Evolutionary conservation across 805 yeast genomes (phyloP).

Genomic region (Wickerhamomyces pijperi): DNA sequence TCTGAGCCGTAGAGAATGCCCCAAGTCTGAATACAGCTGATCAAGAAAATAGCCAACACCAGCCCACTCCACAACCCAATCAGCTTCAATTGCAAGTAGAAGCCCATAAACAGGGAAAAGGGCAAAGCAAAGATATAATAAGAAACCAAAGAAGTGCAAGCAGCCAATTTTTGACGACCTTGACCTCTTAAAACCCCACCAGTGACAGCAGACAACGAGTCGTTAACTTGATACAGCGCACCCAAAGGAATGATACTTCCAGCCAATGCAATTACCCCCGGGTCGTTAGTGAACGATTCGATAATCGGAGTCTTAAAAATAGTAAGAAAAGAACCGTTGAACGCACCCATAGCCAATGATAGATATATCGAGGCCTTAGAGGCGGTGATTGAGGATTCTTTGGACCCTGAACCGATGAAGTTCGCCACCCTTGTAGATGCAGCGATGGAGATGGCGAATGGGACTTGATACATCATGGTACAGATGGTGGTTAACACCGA

Average conservation of each 20-base stretch:
- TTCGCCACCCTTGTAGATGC: constrained; percentile 71
- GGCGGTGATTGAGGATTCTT: constrained; percentile 32
- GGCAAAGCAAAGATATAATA: constrained; percentile 55
- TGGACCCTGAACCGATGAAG: constrained; percentile 54
- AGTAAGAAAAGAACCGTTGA: constrained; percentile 36
- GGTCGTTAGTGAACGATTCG: constrained; percentile 48
- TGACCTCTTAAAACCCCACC: constrained; percentile 75
- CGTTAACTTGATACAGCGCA: constrained; percentile 61
- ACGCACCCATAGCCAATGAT: constrained; percentile 28
- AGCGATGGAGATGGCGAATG: constrained; percentile 68
- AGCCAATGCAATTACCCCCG: constrained; percentile 40
- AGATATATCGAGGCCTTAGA: constrained; percentile 29
- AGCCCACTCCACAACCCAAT: constrained; percentile 56
- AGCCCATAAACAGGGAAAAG: constrained; percentile 39
- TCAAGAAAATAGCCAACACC: constrained; percentile 38
- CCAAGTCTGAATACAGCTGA: constrained; percentile 32
- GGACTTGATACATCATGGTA: constrained; percentile 58
- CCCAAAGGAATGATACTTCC: constrained; percentile 45
- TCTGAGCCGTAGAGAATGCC: constrained; percentile 25
- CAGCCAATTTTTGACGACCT: constrained; percentile 59
- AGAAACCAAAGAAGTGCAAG: constrained; percentile 42
- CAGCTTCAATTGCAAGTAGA: constrained; percentile 33
- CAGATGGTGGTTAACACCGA: constrained; percentile 61
- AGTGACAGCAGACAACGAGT: constrained; percentile 57
- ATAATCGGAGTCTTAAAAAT: constrained; percentile 33